Base-by-base conservation (phyloP, 73 alveolate genomes). In the Urostyla sp. region DNA sequence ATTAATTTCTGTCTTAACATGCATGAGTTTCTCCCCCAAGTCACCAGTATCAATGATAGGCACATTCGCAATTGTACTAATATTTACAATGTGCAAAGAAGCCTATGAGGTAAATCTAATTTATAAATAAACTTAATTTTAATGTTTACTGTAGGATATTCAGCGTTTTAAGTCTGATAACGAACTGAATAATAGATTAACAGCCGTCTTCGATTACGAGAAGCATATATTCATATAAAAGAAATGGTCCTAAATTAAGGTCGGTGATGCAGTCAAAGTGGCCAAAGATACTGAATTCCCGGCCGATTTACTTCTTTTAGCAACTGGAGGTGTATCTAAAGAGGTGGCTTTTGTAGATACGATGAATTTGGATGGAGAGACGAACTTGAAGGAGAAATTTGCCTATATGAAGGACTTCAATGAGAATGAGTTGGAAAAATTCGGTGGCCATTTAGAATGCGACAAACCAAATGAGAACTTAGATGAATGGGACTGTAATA, bases 1-100 rank as follows among this genome's bases (percentile, higher is more conserved):
- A 66, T 72, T 95, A 45, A 92, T 94, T 28, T 94, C 99, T 7
- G 76, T 95, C 27, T 73, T 95, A 58, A 91, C 98, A 0, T 93
- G 78, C 67, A 46, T 90, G 81, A 83, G 91, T 72, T 85, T 85
- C 57, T 78, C 90, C 10, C 93, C 93, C 0, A 85, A 85, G 51
- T 27, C 53, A 24, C 86, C 90, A 0, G 74, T 81, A 1, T 78
- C 90, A 15, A 85, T 85, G 93, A 78, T 85, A n/a, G 93, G 90
- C 20, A 85, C 93, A 0, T 85, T 85, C 46, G 74, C 85, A 18
- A 37, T 52, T 37, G 93, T 85, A 0, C 57, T 91, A 69, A 55
- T 81, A 24, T 87, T 91, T 48, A 91, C 97, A 15, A 85, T 91
- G 94, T 80, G 84, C 67, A 91, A 91, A 67, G 97, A 91, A 82